Conservation (phyloP, 192 early-diverging fungal genomes). For the Geosiphon pyriformis region DNA sequence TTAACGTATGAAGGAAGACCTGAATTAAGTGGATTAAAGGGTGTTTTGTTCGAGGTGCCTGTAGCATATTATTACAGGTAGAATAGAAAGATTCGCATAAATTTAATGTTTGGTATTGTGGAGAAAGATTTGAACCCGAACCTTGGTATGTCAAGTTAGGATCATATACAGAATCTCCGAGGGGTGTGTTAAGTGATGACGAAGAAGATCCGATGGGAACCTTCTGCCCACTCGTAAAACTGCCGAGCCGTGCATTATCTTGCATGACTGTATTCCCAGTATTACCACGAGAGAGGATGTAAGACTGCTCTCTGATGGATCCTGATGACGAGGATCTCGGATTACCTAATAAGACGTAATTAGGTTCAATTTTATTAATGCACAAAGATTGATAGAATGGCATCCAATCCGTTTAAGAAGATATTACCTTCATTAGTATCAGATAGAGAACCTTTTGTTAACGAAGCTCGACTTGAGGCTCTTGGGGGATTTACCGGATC, state of each 20-base stretch:
- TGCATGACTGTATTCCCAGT: neutral
- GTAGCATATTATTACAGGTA: too few relatives aligned
- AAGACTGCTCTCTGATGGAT: constrained; percentile 12
- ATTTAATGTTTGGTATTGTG: too few relatives aligned
- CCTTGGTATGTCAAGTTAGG: neutral
- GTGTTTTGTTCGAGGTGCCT: neutral
- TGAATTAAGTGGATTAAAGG: neutral
- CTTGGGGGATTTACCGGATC: neutral
- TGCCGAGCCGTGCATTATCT: neutral
- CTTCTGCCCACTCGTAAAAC: neutral
- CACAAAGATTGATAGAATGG: too few relatives aligned
- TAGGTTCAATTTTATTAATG: too few relatives aligned
- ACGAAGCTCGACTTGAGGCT: neutral
- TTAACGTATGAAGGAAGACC: neutral
- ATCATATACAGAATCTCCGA: neutral
- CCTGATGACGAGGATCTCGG: constrained; percentile 7
- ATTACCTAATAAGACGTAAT: too few relatives aligned
- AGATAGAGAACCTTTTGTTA: neutral
- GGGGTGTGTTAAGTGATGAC: neutral
- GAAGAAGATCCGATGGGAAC: constrained; percentile 5
- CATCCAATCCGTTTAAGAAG: neutral
- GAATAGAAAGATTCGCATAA: too few relatives aligned
- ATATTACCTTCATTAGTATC: neutral
- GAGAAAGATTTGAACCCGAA: too few relatives aligned
- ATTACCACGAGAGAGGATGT: neutral